These are phyloP conservation scores for Ceratobasidium sp. DNA, from an alignment of 1,284 basidiomycete genomes.

Conservation along the genomic window DNA sequence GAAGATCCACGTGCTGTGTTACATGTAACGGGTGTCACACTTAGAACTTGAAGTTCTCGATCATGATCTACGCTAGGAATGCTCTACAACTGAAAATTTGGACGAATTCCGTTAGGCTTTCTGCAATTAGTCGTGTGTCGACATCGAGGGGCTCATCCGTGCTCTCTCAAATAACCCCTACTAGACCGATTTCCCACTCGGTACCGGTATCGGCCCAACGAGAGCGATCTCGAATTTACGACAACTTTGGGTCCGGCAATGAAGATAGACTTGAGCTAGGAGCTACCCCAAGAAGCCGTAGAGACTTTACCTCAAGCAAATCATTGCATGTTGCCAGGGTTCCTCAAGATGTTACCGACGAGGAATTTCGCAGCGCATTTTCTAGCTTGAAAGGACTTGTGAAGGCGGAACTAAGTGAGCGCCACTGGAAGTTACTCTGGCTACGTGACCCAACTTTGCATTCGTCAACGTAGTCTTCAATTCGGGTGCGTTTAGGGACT, in stretches of 20 bases:
- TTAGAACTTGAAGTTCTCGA: background rate
- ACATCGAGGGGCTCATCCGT: background rate
- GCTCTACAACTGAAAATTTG: background rate
- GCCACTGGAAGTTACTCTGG: too few species aligned
- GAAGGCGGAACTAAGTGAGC: constrained; percentile 21
- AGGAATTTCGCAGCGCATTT: constrained; percentile 29
- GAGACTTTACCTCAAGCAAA: background rate
- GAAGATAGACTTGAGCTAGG: background rate
- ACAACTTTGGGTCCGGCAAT: too few species aligned
- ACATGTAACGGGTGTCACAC: background rate
- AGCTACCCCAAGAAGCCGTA: background rate
- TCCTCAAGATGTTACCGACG: constrained; percentile 4
- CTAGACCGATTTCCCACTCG: background rate
- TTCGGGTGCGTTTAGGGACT: constrained; percentile 29
- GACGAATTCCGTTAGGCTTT: background rate
- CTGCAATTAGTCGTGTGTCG: background rate
- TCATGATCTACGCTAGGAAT: constrained; percentile 1
- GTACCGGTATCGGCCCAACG: background rate
- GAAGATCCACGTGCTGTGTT: background rate
- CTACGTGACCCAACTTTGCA: too few species aligned
- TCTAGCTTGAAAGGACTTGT: constrained; percentile 10
- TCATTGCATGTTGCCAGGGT: constrained; percentile 22
- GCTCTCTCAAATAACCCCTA: background rate
- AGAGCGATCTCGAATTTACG: background rate
- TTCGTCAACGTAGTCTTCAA: constrained; percentile 22